Evolutionary conservation across 2,329 filamentous ascomycete genomes (phyloP).

Genomic region (Aspergillus sergii): DNA sequence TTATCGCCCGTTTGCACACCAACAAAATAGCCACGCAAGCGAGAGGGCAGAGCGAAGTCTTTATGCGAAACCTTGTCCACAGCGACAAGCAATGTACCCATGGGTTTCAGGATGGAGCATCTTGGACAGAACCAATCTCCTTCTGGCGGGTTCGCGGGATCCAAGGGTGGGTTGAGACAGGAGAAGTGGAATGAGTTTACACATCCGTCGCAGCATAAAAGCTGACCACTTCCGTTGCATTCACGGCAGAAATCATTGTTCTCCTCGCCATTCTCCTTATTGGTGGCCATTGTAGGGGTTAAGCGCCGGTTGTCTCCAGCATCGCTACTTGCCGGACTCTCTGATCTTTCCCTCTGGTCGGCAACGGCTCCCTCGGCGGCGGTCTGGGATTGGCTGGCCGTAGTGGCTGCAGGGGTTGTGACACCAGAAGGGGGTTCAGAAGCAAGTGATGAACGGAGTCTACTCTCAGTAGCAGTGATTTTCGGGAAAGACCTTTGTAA

Average conservation of each 20-base stretch:
- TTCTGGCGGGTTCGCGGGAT: slow-evolving; percentile 64
- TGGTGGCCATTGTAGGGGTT: slow-evolving; percentile 17
- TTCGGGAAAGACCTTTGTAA: slow-evolving; percentile 25
- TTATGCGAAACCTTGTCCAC: slow-evolving; percentile 71
- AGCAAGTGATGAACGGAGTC: slow-evolving; percentile 27
- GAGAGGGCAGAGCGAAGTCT: slow-evolving; percentile 71
- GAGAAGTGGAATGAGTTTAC: slow-evolving; percentile 85
- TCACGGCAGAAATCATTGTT: slow-evolving; percentile 90
- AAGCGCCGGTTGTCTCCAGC: slow-evolving; percentile 28
- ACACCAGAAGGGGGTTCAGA: slow-evolving; percentile 13
- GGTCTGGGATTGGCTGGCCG: neutral
- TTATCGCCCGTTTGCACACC: slow-evolving; percentile 75
- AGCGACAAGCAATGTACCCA: slow-evolving; percentile 66
- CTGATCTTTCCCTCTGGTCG: slow-evolving; percentile 17
- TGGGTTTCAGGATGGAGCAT: slow-evolving; percentile 53
- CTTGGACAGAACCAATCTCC: slow-evolving; percentile 82
- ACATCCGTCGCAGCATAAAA: slow-evolving; percentile 94
- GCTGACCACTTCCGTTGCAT: slow-evolving; percentile 79
- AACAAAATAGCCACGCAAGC: slow-evolving; percentile 75
- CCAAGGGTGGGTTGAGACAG: slow-evolving; percentile 80
- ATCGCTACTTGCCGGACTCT: slow-evolving; percentile 25
- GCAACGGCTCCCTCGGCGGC: neutral
- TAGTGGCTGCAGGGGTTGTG: slow-evolving; percentile 14
- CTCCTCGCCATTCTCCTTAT: slow-evolving; percentile 49
- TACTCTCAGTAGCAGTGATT: slow-evolving; percentile 27